phyloP scores from a whole-genome alignment of 1,139 yeast species.

The Lodderomyces theae region DNA sequence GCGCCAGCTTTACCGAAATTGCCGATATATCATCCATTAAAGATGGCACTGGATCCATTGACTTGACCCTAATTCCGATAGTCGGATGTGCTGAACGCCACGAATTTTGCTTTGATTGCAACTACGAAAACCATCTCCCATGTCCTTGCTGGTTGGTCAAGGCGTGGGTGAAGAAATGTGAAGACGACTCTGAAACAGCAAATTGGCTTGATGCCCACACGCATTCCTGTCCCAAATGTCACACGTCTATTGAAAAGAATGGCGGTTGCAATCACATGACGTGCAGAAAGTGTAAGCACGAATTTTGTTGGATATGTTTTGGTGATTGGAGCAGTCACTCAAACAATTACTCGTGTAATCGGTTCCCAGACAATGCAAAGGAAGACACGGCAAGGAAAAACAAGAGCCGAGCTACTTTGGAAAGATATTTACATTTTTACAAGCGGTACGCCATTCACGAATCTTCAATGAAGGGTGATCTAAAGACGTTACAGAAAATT shows the following conservation, averaged over 20 bases:
- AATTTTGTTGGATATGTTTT: constrained; percentile 94
- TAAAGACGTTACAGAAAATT: constrained; percentile 57
- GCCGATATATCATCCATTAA: background rate
- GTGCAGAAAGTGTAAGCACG: constrained; percentile 71
- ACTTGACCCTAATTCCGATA: constrained; percentile 46
- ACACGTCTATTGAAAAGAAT: constrained; percentile 66
- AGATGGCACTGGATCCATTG: constrained; percentile 19
- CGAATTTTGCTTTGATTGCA: constrained; percentile 78
- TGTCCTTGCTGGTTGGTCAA: constrained; percentile 71
- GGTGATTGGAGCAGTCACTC: constrained; percentile 78
- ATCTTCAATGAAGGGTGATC: constrained; percentile 72
- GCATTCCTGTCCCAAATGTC: constrained; percentile 74
- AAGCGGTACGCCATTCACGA: constrained; percentile 76
- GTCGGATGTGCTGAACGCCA: constrained; percentile 70
- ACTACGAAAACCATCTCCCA: constrained; percentile 77
- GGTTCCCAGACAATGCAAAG: constrained; percentile 38
- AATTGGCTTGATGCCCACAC: constrained; percentile 91
- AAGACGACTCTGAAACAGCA: constrained; percentile 84
- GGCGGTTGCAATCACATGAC: constrained; percentile 98
- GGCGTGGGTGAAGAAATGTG: constrained; percentile 76
- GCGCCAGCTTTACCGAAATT: constrained; percentile 56
- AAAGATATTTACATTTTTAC: constrained; percentile 75
- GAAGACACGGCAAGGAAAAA: constrained; percentile 29
- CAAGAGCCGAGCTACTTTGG: constrained; percentile 44
- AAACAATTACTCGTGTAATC: constrained; percentile 62